phyloP scores from a whole-genome alignment of 2,329 filamentous ascomycete genomes.

The Didymella arachidicola region DNA sequence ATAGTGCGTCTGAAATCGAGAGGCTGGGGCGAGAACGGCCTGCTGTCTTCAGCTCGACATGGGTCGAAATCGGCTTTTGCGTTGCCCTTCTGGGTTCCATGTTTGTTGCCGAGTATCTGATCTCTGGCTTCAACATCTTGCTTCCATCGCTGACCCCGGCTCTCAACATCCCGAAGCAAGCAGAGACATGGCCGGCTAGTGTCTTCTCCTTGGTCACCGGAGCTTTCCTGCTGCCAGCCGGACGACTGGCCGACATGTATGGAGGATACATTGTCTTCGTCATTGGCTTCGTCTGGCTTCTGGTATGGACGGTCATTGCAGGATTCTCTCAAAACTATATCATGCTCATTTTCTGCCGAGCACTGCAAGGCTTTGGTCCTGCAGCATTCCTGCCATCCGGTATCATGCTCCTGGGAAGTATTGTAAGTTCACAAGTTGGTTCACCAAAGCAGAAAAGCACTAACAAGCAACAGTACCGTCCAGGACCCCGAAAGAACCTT shows the following conservation, averaged over 20 bases:
- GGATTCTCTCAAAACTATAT: slow-evolving; percentile 73
- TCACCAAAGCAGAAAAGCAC: not conserved
- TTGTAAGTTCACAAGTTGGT: slow-evolving; percentile 28
- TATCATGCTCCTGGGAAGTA: slow-evolving; percentile 70
- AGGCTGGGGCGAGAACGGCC: slow-evolving; percentile 69
- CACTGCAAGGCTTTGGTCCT: slow-evolving; percentile 75
- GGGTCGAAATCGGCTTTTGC: slow-evolving; percentile 69
- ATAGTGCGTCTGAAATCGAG: slow-evolving; percentile 57
- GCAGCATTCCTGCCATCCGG: slow-evolving; percentile 75
- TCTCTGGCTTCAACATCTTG: slow-evolving; percentile 76
- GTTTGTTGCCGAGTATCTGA: slow-evolving; percentile 74
- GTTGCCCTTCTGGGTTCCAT: slow-evolving; percentile 69
- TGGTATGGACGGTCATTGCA: slow-evolving; percentile 72
- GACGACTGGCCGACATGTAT: slow-evolving; percentile 65
- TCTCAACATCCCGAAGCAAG: slow-evolving; percentile 71
- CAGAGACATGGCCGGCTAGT: slow-evolving; percentile 57
- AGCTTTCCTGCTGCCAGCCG: slow-evolving; percentile 58
- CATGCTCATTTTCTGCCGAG: slow-evolving; percentile 77
- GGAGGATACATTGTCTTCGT: slow-evolving; percentile 71
- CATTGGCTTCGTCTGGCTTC: slow-evolving; percentile 68
- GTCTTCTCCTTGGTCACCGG: slow-evolving; percentile 50
- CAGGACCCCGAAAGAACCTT: slow-evolving; percentile 73
- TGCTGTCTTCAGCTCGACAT: slow-evolving; percentile 59
- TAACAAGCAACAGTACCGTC: slow-evolving; percentile 61
- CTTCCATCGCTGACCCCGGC: slow-evolving; percentile 69